phyloP scores from a whole-genome alignment of 306 rosid genomes.

The Malus orientalis region DNA sequence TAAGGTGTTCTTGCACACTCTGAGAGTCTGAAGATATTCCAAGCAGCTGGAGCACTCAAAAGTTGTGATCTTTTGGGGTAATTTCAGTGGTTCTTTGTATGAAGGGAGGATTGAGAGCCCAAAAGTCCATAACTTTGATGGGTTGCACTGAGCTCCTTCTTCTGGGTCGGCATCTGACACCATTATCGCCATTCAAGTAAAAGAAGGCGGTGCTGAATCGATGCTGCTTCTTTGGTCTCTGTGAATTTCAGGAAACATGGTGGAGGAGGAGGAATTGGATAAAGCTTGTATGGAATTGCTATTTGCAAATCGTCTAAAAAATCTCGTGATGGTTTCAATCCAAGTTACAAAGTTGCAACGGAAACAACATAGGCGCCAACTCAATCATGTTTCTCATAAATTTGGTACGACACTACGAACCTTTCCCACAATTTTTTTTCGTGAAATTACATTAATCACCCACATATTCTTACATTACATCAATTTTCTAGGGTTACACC shows the following conservation, averaged over 20 bases:
- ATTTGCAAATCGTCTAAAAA: background rate
- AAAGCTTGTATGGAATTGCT: background rate
- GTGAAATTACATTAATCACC: too few relatives aligned
- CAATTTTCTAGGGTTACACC: too few relatives aligned
- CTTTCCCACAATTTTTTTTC: too few relatives aligned
- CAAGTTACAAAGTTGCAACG: too few relatives aligned
- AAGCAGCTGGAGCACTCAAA: background rate
- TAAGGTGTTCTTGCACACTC: background rate
- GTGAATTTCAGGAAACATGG: background rate
- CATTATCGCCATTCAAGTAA: background rate
- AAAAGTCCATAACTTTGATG: background rate
- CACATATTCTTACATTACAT: too few relatives aligned
- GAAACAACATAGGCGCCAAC: too few relatives aligned
- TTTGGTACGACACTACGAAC: background rate
- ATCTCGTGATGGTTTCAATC: too few relatives aligned
- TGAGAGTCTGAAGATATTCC: background rate
- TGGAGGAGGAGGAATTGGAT: background rate
- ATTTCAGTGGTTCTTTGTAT: background rate
- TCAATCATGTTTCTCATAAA: background rate
- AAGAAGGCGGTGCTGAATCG: background rate
- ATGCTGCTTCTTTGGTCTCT: background rate
- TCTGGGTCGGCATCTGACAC: background rate
- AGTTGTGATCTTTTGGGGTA: background rate
- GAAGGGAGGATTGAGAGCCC: background rate
- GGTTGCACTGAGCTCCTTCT: background rate